These are phyloP conservation scores for Phalaenopsis hybrid DNA, from an alignment of 116 monocot genomes.

Conservation along the genomic window DNA sequence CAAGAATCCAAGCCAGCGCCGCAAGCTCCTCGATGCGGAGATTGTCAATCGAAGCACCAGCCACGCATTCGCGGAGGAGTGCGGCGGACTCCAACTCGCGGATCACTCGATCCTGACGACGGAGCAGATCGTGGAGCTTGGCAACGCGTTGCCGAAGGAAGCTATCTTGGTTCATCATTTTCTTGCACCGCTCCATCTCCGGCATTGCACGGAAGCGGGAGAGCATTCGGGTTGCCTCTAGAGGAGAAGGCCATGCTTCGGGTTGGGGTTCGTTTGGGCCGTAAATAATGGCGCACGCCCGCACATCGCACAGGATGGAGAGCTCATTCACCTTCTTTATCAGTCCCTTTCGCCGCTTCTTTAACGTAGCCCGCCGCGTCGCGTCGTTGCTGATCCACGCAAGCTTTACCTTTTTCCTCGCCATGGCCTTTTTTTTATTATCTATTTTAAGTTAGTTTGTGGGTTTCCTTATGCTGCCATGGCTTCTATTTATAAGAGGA, in stretches of 20 bases:
- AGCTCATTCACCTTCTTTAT: constrained; percentile 19
- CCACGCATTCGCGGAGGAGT: neutral
- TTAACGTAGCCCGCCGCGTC: constrained; percentile 11
- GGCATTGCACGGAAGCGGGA: constrained; percentile 1
- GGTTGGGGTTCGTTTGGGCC: constrained; percentile 3
- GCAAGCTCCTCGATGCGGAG: constrained; percentile 4
- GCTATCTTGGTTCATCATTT: constrained; percentile 11
- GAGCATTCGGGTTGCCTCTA: neutral
- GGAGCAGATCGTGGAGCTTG: neutral
- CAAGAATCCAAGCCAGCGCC: neutral
- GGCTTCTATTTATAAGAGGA: constrained; percentile 1
- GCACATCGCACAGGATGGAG: constrained; percentile 18
- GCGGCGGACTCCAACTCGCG: constrained; percentile 5
- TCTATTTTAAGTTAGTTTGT: neutral
- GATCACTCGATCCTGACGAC: neutral
- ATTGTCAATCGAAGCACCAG: neutral
- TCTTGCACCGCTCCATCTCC: constrained; percentile 10
- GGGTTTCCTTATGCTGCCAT: neutral
- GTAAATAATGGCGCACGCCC: constrained; percentile 11
- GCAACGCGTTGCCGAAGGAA: constrained; percentile 10
- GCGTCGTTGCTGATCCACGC: constrained; percentile 13
- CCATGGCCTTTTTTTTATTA: neutral
- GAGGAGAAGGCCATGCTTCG: neutral
- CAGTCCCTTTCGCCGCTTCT: constrained; percentile 13
- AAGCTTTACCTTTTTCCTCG: constrained; percentile 12